These are phyloP conservation scores for Tardiomyces blankii DNA, from an alignment of 1,139 yeast species.

Conservation along the genomic window DNA sequence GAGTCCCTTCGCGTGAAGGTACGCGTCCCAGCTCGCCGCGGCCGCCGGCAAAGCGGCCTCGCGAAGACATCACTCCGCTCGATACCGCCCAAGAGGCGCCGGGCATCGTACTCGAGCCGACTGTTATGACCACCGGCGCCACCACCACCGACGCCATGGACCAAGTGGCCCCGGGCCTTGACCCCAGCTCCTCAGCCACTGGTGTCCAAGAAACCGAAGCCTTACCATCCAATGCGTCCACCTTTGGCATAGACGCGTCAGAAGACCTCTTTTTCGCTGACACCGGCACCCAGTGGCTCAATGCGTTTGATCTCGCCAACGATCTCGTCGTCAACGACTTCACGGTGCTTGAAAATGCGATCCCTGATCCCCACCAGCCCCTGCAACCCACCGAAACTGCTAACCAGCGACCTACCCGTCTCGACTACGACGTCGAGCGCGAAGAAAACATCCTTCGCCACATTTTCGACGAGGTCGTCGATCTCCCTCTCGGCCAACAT, in stretches of 20 bases:
- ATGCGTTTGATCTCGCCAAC: constrained; percentile 7
- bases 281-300: constrained; percentile 11
- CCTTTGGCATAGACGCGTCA: not conserved
- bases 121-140: not conserved
- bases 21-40: not conserved
- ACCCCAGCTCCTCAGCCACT: not conserved
- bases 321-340: constrained; percentile 1
- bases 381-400: not conserved
- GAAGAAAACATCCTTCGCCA: constrained; percentile 72
- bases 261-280: constrained; percentile 2
- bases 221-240: not conserved
- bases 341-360: not conserved
- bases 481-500: not conserved
- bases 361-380: not conserved
- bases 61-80: not conserved
- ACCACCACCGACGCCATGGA: not conserved
- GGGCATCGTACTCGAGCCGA: not conserved
- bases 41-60: not conserved
- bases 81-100: not conserved
- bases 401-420: constrained; percentile 2
- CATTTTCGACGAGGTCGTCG: constrained; percentile 65
- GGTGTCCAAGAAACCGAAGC: not conserved
- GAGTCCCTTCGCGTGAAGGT: not conserved
- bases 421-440: constrained; percentile 6
- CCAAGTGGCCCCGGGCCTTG: not conserved